A percentile compares a stretch with the other conserved stretches of the same genome.
Conservation (phyloP, 1,284 basidiomycete species). For the Pseudomicrostroma phylloplanum region DNA sequence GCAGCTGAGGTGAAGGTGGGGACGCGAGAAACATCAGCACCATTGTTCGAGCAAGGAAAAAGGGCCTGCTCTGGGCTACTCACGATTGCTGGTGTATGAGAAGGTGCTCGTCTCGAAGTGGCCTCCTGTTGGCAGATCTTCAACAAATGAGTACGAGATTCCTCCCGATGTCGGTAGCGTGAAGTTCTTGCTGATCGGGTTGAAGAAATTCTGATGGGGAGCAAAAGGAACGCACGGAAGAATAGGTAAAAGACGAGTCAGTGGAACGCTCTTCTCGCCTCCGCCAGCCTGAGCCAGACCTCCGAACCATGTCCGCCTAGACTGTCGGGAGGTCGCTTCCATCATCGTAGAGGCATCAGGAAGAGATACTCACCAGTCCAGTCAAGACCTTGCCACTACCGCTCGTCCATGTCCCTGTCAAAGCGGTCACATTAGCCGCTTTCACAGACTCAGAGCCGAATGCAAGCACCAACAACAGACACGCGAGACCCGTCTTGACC, state of each 20-base stretch:
- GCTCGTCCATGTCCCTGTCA: slow-evolving; percentile 26
- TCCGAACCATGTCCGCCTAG: neutral
- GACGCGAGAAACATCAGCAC: neutral
- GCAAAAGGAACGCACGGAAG: neutral
- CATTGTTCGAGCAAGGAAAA: too few relatives aligned
- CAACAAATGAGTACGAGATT: slow-evolving; percentile 45
- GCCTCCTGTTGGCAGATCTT: slow-evolving; percentile 23
- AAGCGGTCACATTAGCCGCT: slow-evolving; percentile 12
- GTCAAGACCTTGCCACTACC: slow-evolving; percentile 25
- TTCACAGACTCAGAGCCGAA: neutral
- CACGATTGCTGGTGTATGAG: slow-evolving; percentile 35
- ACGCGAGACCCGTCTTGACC: too few relatives aligned
- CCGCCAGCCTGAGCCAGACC: neutral
- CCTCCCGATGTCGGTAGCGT: slow-evolving; percentile 34
- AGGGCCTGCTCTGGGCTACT: slow-evolving; percentile 6
- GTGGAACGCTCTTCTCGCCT: neutral
- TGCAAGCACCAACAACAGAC: neutral
- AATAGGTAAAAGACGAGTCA: neutral
- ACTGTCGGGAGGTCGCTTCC: neutral
- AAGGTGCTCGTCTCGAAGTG: slow-evolving; percentile 39
- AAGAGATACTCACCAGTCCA: slow-evolving; percentile 17
- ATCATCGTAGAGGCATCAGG: neutral
- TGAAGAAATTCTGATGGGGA: slow-evolving; percentile 33
- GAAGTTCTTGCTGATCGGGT: slow-evolving; percentile 42
- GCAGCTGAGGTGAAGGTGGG: slow-evolving; percentile 13